phyloP scores from a whole-genome alignment of 176 grass and related monocot species.

The Puccinellia tenuiflora region DNA sequence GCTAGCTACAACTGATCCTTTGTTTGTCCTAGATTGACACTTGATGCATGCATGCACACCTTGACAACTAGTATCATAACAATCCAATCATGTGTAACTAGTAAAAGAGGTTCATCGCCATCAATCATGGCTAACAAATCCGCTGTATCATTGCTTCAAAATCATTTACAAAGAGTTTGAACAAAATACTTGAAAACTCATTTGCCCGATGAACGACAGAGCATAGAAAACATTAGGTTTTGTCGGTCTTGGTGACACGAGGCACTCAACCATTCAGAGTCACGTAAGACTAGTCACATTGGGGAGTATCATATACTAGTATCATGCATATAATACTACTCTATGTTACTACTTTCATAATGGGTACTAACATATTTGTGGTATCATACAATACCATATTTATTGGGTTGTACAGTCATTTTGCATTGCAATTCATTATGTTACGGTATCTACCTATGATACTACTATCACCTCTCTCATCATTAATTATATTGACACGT shows the following conservation, averaged over 20 bases:
- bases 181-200: not conserved
- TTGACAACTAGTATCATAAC: not conserved
- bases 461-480: too few relatives aligned
- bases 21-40: conserved; percentile 31
- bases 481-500: too few relatives aligned
- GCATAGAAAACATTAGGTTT: not conserved
- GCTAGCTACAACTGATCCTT: not conserved
- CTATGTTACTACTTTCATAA: not conserved
- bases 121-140: not conserved
- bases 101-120: not conserved
- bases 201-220: not conserved
- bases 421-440: too few relatives aligned
- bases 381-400: too few relatives aligned
- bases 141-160: not conserved
- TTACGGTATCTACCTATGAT: too few relatives aligned
- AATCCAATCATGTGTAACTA: conserved; percentile 15
- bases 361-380: too few relatives aligned
- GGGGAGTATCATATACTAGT: too few relatives aligned
- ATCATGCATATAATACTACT: too few relatives aligned
- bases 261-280: not conserved
- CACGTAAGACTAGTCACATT: too few relatives aligned
- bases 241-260: conserved; percentile 10
- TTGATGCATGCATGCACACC: not conserved
- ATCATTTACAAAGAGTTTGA: not conserved
- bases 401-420: too few relatives aligned